Evolutionary conservation across 192 early-diverging fungal species (phyloP), one percentile per base, ranked within the genome.

Genomic region (Coemansia brasiliensis): DNA sequence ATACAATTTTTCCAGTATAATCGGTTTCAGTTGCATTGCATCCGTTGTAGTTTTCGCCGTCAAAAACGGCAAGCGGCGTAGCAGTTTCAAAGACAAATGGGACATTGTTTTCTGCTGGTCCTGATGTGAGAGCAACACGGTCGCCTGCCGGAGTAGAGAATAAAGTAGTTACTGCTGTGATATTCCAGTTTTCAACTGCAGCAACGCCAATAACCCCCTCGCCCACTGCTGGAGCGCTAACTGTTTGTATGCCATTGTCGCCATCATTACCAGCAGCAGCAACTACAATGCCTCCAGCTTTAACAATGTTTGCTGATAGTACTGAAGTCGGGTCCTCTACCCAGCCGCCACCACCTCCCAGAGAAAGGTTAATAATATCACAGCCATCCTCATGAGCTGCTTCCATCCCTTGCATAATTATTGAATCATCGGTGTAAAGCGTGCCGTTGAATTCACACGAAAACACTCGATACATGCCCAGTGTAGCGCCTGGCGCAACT

Each of bases 231-330:
- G 86, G 86, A 2, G 79, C 54, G 12, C 74, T 61, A 3, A 77
- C 74, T 29, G 82, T 81, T 52, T 72, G 84, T 1, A 88, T 22
- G 0, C 88, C 88, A 22, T 65, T 63, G 21, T 56, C 29, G 37
- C 92, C 92, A 26, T 86, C 81, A 79, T 96, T 96, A 15, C 94
- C 94, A 29, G 77, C 74, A 15, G 92, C 81, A 18, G 86, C 76
- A 45, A 84, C 75, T 11, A 93, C 82, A 26, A 86, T 57, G 20
- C 85, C 61, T 22, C 88, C 88, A 5, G 62, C 22, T 6, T 64
- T 50, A 13, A 71, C 64, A 3, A 90, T 29, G 1, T 52, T 65
- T 41, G 83, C 55, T 21, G 71, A 82, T 8, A 84, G 56, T 0
- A 77, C 50, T 2, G 86, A 63, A 8, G 70, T 45, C 1, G 86